Evolutionary conservation across 169 alveolate genomes (phyloP).

Genomic region (Eimeria acervulina): DNA sequence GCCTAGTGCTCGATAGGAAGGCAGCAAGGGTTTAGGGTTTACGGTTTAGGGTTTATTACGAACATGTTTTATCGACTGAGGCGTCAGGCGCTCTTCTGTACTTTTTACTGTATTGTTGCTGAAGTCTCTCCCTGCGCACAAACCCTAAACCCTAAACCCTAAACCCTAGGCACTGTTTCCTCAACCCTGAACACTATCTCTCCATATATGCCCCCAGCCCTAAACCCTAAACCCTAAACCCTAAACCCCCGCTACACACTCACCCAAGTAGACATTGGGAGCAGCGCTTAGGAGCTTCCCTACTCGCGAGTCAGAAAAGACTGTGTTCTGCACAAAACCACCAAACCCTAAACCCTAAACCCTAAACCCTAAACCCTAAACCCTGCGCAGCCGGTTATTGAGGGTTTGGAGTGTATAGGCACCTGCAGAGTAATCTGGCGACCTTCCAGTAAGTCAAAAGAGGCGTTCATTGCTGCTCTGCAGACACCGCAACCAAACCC

Average conservation of each 20-base stretch:
- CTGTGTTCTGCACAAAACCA: slow-evolving; percentile 46
- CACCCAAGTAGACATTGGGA: slow-evolving; percentile 70
- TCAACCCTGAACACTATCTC: not conserved
- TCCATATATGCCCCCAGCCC: not conserved
- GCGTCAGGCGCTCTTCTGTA: slow-evolving; percentile 74
- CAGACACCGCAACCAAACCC: slow-evolving; percentile 10
- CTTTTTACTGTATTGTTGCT: slow-evolving; percentile 24
- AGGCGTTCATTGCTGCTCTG: slow-evolving; percentile 12
- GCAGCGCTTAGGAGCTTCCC: slow-evolving; percentile 67
- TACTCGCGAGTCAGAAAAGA: slow-evolving; percentile 51
- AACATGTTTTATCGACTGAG: slow-evolving; percentile 34
- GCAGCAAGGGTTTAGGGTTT: not conserved
- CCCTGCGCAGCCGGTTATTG: not conserved
- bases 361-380: not conserved
- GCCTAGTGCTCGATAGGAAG: not conserved
- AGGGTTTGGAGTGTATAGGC: slow-evolving; percentile 18
- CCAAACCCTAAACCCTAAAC: slow-evolving; percentile 7
- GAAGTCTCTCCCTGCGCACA: not conserved
- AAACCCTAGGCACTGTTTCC: not conserved
- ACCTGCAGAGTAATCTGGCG: slow-evolving; percentile 31
- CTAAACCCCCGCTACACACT: not conserved
- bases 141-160: slow-evolving; percentile 4
- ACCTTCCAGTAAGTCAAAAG: slow-evolving; percentile 40
- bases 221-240: slow-evolving; percentile 8
- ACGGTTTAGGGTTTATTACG: not conserved